Evolutionary conservation across 2,329 filamentous ascomycete species (phyloP).

Genomic region (Huntiella abstrusa): DNA sequence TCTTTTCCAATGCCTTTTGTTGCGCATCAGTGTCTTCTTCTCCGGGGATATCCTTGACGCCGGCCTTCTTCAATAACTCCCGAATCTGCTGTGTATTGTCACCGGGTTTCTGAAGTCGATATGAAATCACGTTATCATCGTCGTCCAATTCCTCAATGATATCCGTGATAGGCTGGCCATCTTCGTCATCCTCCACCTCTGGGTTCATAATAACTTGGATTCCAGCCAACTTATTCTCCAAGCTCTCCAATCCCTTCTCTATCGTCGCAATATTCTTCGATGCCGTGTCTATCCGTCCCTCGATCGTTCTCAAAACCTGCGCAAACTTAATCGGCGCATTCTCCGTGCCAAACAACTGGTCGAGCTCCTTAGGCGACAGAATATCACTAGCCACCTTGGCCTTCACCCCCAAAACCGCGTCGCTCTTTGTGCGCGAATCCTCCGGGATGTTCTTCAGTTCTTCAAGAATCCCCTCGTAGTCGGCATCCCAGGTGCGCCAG

Average conservation of each 20-base stretch:
- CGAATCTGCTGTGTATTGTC: conserved; percentile 47
- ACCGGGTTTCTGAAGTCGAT: conserved; percentile 45
- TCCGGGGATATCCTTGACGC: conserved; percentile 26
- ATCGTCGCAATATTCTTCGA: conserved; percentile 9
- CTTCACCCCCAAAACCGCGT: conserved; percentile 39
- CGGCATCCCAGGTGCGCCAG: conserved; percentile 80
- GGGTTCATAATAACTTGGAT: conserved; percentile 11
- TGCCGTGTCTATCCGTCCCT: conserved; percentile 16
- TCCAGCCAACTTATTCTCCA: conserved; percentile 38
- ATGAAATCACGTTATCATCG: conserved; percentile 63
- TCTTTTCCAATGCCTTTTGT: not conserved
- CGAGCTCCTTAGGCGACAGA: conserved; percentile 37
- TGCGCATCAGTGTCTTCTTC: not conserved
- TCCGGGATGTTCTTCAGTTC: conserved; percentile 44
- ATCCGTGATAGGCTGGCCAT: conserved; percentile 52
- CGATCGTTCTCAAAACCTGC: conserved; percentile 40
- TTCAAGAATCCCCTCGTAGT: conserved; percentile 79
- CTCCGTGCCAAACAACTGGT: conserved; percentile 24
- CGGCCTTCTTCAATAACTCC: conserved; percentile 60
- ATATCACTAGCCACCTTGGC: conserved; percentile 42
- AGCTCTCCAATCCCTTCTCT: conserved; percentile 29
- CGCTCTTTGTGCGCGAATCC: conserved; percentile 20
- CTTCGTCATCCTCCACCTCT: conserved; percentile 19
- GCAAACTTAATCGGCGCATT: conserved; percentile 15
- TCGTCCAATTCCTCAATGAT: conserved; percentile 88